A percentile compares a stretch with the other conserved stretches of the same genome.
These are phyloP conservation scores for Hanseniaspora singularis DNA, from an alignment of 805 yeast genomes.

Conservation along the genomic window DNA sequence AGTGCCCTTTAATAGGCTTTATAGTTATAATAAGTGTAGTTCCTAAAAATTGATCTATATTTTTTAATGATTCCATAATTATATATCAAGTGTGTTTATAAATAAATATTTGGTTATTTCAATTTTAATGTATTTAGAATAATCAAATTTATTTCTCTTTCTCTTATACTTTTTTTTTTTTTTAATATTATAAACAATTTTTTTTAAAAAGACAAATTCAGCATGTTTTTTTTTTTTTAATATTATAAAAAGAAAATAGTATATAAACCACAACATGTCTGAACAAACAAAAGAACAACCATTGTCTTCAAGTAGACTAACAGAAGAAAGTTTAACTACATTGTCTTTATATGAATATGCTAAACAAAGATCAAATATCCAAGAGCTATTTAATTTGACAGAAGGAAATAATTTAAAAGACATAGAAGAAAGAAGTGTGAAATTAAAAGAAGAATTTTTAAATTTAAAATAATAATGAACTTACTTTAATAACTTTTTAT, in stretches of 20 bases:
- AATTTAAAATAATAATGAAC: slow-evolving; percentile 12
- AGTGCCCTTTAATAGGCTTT: neutral
- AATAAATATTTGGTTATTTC: too few relatives aligned
- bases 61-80: neutral
- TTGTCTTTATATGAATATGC: neutral
- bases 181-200: too few relatives aligned
- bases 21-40: neutral
- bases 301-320: neutral
- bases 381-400: slow-evolving; percentile 5
- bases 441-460: neutral
- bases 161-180: too few relatives aligned
- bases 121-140: too few relatives aligned
- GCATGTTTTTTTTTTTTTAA: neutral
- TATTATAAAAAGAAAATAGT: neutral
- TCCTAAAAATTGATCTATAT: slow-evolving; percentile 4
- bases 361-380: slow-evolving; percentile 8
- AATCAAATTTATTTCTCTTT: neutral
- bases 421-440: neutral
- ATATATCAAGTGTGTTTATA: too few relatives aligned
- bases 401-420: neutral
- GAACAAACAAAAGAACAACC: neutral
- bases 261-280: neutral
- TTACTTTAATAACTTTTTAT: slow-evolving; percentile 14
- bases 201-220: too few relatives aligned
- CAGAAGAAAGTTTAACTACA: neutral